phyloP scores from a whole-genome alignment of 148 eudicot species.

The Chenopodium quinoa region DNA sequence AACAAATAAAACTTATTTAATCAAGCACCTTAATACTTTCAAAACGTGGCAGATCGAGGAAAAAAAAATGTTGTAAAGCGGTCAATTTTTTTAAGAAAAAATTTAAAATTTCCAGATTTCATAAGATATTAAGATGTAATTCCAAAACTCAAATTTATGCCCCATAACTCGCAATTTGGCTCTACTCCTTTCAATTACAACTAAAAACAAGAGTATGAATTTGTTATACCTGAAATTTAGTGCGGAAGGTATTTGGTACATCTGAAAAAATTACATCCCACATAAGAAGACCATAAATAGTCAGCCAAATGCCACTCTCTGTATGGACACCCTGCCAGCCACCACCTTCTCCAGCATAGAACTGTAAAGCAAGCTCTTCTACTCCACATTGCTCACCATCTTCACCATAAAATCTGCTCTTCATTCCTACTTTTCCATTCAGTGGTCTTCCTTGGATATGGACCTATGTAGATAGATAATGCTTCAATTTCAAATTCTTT shows the following conservation, averaged over 20 bases:
- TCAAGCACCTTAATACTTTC: neutral
- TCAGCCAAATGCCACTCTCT: slow-evolving; percentile 93
- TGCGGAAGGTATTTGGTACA: slow-evolving; percentile 72
- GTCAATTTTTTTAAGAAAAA: no score
- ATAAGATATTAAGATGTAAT: neutral
- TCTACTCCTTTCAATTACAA: neutral
- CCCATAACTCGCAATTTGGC: neutral
- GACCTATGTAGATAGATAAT: slow-evolving; percentile 45
- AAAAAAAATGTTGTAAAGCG: no score
- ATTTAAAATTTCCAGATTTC: no score
- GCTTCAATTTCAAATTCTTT: neutral
- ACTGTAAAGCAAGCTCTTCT: slow-evolving; percentile 85
- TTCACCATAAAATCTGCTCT: slow-evolving; percentile 86
- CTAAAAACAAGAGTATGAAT: neutral
- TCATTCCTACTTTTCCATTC: slow-evolving; percentile 58
- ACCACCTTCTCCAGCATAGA: slow-evolving; percentile 89
- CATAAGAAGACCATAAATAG: slow-evolving; percentile 88
- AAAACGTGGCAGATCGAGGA: no score
- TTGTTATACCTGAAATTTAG: slow-evolving; percentile 70
- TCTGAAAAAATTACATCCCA: slow-evolving; percentile 90
- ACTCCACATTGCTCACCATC: slow-evolving; percentile 96
- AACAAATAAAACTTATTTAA: slow-evolving; percentile 10
- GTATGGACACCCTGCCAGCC: slow-evolving; percentile 94
- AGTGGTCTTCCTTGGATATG: slow-evolving; percentile 82
- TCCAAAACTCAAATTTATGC: neutral